phyloP scores from a whole-genome alignment of 2,329 filamentous ascomycete genomes.

The Sclerotiophoma versabilis region DNA sequence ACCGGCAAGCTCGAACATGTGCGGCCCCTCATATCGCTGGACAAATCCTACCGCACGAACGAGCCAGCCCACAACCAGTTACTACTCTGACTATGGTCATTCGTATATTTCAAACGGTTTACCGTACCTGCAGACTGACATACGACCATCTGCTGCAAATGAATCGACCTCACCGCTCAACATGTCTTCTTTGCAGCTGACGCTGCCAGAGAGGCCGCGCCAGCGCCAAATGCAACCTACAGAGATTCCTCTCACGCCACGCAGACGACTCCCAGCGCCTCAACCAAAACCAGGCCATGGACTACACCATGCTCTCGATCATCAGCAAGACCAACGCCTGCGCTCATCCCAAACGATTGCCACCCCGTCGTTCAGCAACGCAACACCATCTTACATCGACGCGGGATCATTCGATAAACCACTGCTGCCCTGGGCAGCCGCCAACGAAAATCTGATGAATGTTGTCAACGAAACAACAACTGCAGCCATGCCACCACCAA shows the following conservation, averaged over 20 bases:
- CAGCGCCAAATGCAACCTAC: conserved; percentile 20
- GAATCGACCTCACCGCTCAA: conserved; percentile 40
- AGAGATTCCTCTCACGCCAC: conserved; percentile 26
- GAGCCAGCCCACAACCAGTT: conserved; percentile 11
- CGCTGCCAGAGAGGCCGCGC: conserved; percentile 36
- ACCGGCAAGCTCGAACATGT: conserved; percentile 21
- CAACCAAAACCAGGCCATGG: conserved; percentile 36
- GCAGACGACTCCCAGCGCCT: conserved; percentile 44
- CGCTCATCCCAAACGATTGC: conserved; percentile 33
- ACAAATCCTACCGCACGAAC: conserved; percentile 20
- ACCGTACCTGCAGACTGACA: conserved; percentile 27
- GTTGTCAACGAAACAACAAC: conserved; percentile 19
- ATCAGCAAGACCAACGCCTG: conserved; percentile 42
- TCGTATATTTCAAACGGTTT: conserved; percentile 23
- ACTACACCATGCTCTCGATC: conserved; percentile 38
- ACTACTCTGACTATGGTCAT: conserved; percentile 33
- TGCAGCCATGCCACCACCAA: conserved; percentile 12
- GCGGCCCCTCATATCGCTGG: conserved; percentile 31
- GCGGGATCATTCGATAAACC: conserved; percentile 29
- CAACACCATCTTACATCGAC: background rate
- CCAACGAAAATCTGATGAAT: conserved; percentile 16
- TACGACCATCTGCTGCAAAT: conserved; percentile 11
- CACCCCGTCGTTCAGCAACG: conserved; percentile 13
- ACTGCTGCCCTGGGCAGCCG: conserved; percentile 28
- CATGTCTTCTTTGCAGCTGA: conserved; percentile 39